Base-by-base conservation (phyloP, 129 eudicot species). In the Calendula officinalis region DNA sequence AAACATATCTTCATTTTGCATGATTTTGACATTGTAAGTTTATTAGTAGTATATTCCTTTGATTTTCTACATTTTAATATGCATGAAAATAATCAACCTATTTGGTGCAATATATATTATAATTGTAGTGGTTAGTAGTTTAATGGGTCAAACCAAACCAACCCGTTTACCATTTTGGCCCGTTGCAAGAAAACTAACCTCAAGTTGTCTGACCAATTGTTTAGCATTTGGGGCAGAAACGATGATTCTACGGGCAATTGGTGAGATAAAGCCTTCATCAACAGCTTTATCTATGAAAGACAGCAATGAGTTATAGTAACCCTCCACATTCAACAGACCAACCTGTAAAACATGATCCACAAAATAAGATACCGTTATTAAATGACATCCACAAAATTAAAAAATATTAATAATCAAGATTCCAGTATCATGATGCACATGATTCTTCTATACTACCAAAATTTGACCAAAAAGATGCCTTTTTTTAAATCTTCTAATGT, bases 191-290 rank as follows among this genome's bases (percentile, higher is more conserved):
- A 71, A 22, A 16, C 58, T 34, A 75, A 92, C 99, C 99, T 92
- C 99, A 5, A 92, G 99, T 37, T 88, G 77, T 57, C 73, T 53
- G 78, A 92, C 86, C 67, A 92, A 58, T 60, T 92, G 87, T 62
- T 81, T 75, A 61, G 96, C 95, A 6, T 83, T 75, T 14, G 96
- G 95, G 40, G 96, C 99, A 4, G 99, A 92, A 51, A 88, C 80
- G 15, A 88, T 88, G 9, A 92, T 92, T 15, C 91, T 76, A 32
- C 96, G 88, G 37, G 96, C 91, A 33, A 75, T 85, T 50, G 95
- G 85, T 7, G 96, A 85, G 70, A 92, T 83, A 69, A 92, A 92
- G 77, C 96, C 96, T 92, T 92, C 99, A 66, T 92, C 99, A 44
- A 92, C 95, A 63, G 96, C 99, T 78, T 92, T 92, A 60, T 92